Base-by-base conservation (phyloP, 345 rosid species). In the Orychophragmus violaceus region DNA sequence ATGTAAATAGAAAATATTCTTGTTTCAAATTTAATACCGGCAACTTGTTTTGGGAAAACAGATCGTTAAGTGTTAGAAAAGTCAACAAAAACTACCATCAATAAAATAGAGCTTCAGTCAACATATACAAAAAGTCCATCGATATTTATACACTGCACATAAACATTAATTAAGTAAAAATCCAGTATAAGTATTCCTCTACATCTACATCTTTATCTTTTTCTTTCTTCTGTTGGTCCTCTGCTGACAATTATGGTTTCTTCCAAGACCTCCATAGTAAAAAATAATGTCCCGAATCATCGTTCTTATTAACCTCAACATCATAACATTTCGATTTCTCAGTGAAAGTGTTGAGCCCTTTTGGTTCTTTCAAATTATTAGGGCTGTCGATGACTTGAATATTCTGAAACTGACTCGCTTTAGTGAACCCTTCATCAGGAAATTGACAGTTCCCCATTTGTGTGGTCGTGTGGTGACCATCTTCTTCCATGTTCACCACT, bases 391-490 rank as follows among this genome's bases (percentile, higher is more conserved):
- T 86, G 2, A 85, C 76, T 74, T 83, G 84, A 65, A 85, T 80
- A 37, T 83, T 82, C 80, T 80, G 79, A 52, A 85, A 83, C 65
- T 85, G 83, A 73, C 91, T 83, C 0, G 87, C 65, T 70, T 80
- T 83, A 0, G 86, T 79, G 61, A 82, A 83, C 50, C 88, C 88
- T 83, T 66, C 84, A 22, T 78, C 80, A 0, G 91, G 84, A 58
- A 85, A 85, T 5, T 69, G 86, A 7, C 91, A 88, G 5, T 88
- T 85, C 10, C 91, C 91, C 91, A 85, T 85, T 39, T 85, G 86
- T 0, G 91, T 85, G n/a, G 86, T 69, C 2, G 91, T 85, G 71
- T 85, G 91, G 35, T 69, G 77, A n/a, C 84, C 88, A 45, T 76
- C 77, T n/a, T n/a, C n/a, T n/a, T n/a, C n/a, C n/a, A n/a, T n/a